These are phyloP conservation scores for Chalaropsis thielavioides DNA, from an alignment of 2,329 filamentous ascomycete species.

Conservation along the genomic window DNA sequence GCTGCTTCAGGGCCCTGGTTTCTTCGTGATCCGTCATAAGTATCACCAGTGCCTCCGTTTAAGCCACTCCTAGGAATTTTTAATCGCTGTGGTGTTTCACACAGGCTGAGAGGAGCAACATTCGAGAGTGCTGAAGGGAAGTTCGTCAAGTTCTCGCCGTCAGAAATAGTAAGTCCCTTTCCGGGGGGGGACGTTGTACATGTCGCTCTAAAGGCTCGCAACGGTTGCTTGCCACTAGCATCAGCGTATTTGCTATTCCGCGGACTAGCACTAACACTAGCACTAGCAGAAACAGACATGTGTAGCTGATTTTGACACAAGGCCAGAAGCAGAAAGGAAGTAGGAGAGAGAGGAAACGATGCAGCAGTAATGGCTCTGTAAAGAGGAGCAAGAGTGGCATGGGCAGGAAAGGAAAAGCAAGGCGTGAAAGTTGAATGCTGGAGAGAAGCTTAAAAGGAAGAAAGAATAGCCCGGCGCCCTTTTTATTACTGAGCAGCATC, in stretches of 20 bases:
- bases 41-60: neutral
- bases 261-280: neutral
- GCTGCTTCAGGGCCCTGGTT: neutral
- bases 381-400: neutral
- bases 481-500: neutral
- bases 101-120: neutral
- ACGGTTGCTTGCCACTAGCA: neutral
- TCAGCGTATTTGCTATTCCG: neutral
- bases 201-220: neutral
- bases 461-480: neutral
- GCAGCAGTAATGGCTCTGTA: neutral
- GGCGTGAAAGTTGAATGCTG: neutral
- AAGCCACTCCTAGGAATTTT: too few relatives aligned
- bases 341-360: neutral
- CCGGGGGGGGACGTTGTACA: neutral
- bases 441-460: neutral
- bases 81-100: neutral
- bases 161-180: neutral
- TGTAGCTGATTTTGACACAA: too few relatives aligned
- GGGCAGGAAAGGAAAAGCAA: neutral
- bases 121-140: neutral
- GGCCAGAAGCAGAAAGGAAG: neutral
- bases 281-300: neutral
- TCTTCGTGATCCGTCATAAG: neutral
- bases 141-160: neutral